Percentiles rank a stretch among this genome's conserved stretches.
These are phyloP conservation scores for Mucor mucedo DNA, from an alignment of 371 early-diverging fungal genomes.

Conservation along the genomic window DNA sequence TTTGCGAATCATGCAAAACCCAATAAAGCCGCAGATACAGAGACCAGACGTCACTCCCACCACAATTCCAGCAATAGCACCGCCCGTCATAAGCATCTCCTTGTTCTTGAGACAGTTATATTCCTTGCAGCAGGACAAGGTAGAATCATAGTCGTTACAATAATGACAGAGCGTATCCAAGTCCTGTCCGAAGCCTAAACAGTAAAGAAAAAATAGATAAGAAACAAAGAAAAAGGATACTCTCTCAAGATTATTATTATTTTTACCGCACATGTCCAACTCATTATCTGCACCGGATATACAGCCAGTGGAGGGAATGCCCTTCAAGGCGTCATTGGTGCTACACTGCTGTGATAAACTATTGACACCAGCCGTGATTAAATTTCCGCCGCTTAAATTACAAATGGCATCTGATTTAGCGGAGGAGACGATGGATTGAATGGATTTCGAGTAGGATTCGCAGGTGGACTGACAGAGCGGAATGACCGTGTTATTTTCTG, in stretches of 20 bases:
- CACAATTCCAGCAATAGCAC: slow-evolving; percentile 16
- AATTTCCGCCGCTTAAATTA: slow-evolving; percentile 13
- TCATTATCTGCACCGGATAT: slow-evolving; percentile 42
- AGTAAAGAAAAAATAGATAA: background rate
- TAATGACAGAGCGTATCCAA: slow-evolving; percentile 21
- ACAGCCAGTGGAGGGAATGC: slow-evolving; percentile 21
- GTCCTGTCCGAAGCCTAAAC: slow-evolving; percentile 25
- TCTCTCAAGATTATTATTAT: too few relatives aligned
- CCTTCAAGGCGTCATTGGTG: slow-evolving; percentile 32
- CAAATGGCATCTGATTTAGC: slow-evolving; percentile 9
- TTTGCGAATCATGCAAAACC: slow-evolving; percentile 13
- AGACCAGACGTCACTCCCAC: slow-evolving; percentile 6
- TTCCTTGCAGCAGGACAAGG: slow-evolving; percentile 17
- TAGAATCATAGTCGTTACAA: slow-evolving; percentile 19
- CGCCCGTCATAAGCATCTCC: background rate
- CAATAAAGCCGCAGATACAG: slow-evolving; percentile 1
- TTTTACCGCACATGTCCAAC: slow-evolving; percentile 45
- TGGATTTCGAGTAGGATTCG: slow-evolving; percentile 13
- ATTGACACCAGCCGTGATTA: slow-evolving; percentile 15
- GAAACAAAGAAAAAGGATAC: background rate
- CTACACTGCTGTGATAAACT: slow-evolving; percentile 27
- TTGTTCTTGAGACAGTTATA: slow-evolving; percentile 10
- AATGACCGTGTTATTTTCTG: slow-evolving; percentile 16
- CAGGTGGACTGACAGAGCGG: slow-evolving; percentile 44
- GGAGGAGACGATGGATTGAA: slow-evolving; percentile 17